phyloP scores from a whole-genome alignment of 805 yeast genomes.

The Isabelozyma pseudorhagii region DNA sequence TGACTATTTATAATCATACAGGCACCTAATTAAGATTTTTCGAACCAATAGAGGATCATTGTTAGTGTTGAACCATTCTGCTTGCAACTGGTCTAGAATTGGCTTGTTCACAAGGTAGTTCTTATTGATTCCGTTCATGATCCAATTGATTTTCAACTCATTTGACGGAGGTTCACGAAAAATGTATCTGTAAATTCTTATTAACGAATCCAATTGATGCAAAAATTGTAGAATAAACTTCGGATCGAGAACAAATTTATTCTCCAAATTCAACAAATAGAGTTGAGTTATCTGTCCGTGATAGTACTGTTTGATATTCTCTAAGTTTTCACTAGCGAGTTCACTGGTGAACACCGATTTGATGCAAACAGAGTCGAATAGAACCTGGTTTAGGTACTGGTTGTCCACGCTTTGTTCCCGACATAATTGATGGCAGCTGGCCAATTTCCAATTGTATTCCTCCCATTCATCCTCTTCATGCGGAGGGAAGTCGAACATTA shows the following conservation, averaged over 20 bases:
- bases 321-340: slow-evolving; percentile 11
- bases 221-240: slow-evolving; percentile 9
- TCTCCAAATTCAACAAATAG: slow-evolving; percentile 16
- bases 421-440: slow-evolving; percentile 1
- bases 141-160: slow-evolving; percentile 17
- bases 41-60: slow-evolving; percentile 1
- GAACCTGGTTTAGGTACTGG: slow-evolving; percentile 5
- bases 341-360: not conserved
- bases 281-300: slow-evolving; percentile 11
- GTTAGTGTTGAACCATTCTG: slow-evolving; percentile 12
- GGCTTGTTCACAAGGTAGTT: not conserved
- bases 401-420: slow-evolving; percentile 1
- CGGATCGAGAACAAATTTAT: slow-evolving; percentile 6
- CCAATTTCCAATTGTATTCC: not conserved
- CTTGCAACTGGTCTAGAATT: slow-evolving; percentile 7
- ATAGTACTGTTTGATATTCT: slow-evolving; percentile 13
- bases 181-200: slow-evolving; percentile 10
- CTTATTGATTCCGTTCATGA: slow-evolving; percentile 13
- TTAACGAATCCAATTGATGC: slow-evolving; percentile 13
- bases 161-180: slow-evolving; percentile 11
- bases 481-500: slow-evolving; percentile 5
- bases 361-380: not conserved
- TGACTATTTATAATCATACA: not conserved
- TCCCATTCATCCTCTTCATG: not conserved
- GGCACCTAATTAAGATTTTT: slow-evolving; percentile 2